Evolutionary conservation across 331 rosid genomes (phyloP).

Genomic region (Phaseolus coccineus): DNA sequence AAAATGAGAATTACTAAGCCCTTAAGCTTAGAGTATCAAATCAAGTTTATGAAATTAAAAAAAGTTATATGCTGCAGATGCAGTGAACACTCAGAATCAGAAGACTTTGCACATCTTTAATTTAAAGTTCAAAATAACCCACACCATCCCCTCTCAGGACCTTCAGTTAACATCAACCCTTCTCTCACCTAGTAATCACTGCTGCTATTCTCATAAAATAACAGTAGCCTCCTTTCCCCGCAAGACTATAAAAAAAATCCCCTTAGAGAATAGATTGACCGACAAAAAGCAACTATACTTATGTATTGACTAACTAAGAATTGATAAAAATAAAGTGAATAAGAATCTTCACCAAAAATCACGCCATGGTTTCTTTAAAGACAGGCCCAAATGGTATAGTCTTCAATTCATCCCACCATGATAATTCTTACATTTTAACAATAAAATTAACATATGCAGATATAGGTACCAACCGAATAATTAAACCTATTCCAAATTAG

Average conservation of each 20-base stretch:
- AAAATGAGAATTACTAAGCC: constrained; percentile 22
- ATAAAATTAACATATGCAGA: neutral
- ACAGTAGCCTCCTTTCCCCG: neutral
- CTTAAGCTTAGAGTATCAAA: neutral
- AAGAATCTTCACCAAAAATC: constrained; percentile 4
- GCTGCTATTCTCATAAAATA: neutral
- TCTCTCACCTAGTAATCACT: neutral
- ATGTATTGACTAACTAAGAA: neutral
- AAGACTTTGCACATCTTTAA: constrained; percentile 16
- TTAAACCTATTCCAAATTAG: neutral
- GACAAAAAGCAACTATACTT: constrained; percentile 2
- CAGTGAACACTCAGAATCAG: neutral
- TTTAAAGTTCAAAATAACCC: constrained; percentile 6
- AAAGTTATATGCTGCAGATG: constrained; percentile 1
- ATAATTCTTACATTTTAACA: neutral
- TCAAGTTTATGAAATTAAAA: constrained; percentile 13
- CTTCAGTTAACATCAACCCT: constrained; percentile 2
- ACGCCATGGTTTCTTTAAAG: constrained; percentile 10
- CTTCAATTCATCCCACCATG: constrained; percentile 12
- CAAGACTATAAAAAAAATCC: neutral
- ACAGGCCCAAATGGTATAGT: neutral
- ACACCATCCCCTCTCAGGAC: neutral
- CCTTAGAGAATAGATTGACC: neutral
- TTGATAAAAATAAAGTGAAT: neutral
- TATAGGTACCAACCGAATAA: no score